Evolutionary conservation across 2,329 filamentous ascomycete genomes (phyloP), one percentile per base, ranked within the genome.

Genomic region (Fonsecaea pugnacius): DNA sequence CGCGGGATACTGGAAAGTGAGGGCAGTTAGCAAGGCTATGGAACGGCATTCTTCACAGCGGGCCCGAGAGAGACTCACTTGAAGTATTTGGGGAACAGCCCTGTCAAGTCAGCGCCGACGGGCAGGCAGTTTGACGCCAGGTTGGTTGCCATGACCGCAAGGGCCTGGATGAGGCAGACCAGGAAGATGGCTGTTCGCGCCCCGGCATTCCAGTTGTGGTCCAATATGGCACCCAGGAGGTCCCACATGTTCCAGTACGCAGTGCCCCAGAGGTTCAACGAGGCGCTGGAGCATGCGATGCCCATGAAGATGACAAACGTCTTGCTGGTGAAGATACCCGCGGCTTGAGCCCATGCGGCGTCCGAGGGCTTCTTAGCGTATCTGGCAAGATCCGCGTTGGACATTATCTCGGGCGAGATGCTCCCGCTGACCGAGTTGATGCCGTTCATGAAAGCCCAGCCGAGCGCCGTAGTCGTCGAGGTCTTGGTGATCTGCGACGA

Each of bases 231-330:
- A 2, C 38, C 58, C 33, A 60, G 58, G 32, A 60, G 58, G n/a
- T 60, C 58, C 58, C 58, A 73, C 63, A 65, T 71, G 61, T 76
- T 77, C 73, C 74, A 78, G 10, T 75, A 67, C 6, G 70, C 65
- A 0, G 75, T 67, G n/a, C 75, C 77, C 75, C 78, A 81, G 9
- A 69, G 68, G 59, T 79, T 78, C 53, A 76, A 70, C 81, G 79
- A 62, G 81, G 78, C 5, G 78, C 76, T 1, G 78, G 75, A 0
- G 79, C 81, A 0, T 77, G 73, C 16, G 80, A 70, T 63, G 82
- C 81, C n/a, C 80, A 80, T 4, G 82, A 72, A 55, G 73, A 73
- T 9, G 78, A 78, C 2, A 76, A 77, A 9, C 79, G 66, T 2
- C 78, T 80, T 8, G 79, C 76, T 21, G 74, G 73, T 30, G 82